Evolutionary conservation across 805 yeast genomes (phyloP), one percentile per base, ranked within the genome.

Genomic region (Allodekkera sacchari): DNA sequence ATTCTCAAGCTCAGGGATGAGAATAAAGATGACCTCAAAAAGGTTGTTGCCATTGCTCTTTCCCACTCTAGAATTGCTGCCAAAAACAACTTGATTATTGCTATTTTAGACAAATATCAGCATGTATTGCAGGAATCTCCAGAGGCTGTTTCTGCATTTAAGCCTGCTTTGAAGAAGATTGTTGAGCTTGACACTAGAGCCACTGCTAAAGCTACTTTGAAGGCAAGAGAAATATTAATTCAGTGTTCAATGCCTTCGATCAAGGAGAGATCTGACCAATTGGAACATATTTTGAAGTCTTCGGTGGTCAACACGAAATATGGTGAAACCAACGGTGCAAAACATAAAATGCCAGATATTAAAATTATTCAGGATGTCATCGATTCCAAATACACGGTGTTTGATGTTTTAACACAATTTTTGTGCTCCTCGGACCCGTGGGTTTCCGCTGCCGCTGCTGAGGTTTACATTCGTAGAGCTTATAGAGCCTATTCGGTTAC

Each of bases 211-310:
- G 96, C 89, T 31, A 84, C 95, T 18, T 67, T 92, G 52, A 87
- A 84, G 59, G 96, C 97, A 2, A 77, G 97, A 55, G 99, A 94
- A 63, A 82, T 94, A 38, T 72, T 92, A 50, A 92, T 92, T 50
- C 95, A 88, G 67, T 92, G 96, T 57, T 85, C 97, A 19, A 69
- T 92, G 62, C 99, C 99, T 23, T 87, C 97, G 4, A 79, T 87
- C 41, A 77, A 83, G 59, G 99, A 92, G 63, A 78, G 97, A 65
- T 80, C 95, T 20, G 96, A 89, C 57, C 98, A 94, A 65, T 72
- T 92, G 53, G 97, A 94, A 64, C 96, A 89, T 57, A 92, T 92
- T 48, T 71, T 92, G 59, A 77, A 85, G 58, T 76, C 94, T 7
- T 78, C 96, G 22, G 97, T 92, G 30, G 83, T 88, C 47, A 87